Conservation (phyloP, 345 rosid species). For the Trapa incisa region DNA sequence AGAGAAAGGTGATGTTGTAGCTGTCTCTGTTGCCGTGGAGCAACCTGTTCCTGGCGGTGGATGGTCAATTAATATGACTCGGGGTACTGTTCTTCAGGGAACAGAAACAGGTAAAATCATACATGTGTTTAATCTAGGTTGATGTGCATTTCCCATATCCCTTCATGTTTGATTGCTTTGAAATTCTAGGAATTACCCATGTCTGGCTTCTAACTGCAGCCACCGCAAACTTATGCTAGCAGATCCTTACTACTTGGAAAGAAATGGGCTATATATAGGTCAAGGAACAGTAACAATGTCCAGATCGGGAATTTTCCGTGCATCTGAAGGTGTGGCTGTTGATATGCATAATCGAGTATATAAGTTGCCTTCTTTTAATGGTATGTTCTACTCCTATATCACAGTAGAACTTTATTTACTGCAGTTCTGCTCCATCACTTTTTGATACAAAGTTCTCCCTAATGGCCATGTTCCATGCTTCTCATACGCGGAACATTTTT, state of each 20-base stretch:
- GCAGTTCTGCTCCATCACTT: not conserved
- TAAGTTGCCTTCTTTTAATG: constrained; percentile 65
- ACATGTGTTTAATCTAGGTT: not conserved
- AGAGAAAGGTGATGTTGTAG: constrained; percentile 83
- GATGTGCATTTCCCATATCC: not conserved
- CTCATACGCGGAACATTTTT: not conserved
- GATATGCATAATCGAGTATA: constrained; percentile 69
- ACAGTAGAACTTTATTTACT: not conserved
- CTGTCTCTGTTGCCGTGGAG: constrained; percentile 91
- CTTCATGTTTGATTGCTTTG: not conserved
- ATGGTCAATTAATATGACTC: constrained; percentile 74
- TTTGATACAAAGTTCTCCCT: not conserved
- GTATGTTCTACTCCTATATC: constrained; percentile 21
- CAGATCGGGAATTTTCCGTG: constrained; percentile 91
- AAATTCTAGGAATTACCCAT: not conserved
- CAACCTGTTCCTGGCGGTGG: constrained; percentile 54
- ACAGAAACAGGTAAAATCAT: constrained; percentile 42
- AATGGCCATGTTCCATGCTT: not conserved
- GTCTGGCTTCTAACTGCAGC: constrained; percentile 10
- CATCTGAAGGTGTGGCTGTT: constrained; percentile 66
- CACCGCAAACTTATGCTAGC: constrained; percentile 18
- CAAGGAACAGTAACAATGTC: constrained; percentile 84
- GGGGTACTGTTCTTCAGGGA: constrained; percentile 88
- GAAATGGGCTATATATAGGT: constrained; percentile 78
- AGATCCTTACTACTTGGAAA: constrained; percentile 71